Conservation (phyloP, 495 filamentous ascomycete species). For the Jackrogersella minutella region DNA sequence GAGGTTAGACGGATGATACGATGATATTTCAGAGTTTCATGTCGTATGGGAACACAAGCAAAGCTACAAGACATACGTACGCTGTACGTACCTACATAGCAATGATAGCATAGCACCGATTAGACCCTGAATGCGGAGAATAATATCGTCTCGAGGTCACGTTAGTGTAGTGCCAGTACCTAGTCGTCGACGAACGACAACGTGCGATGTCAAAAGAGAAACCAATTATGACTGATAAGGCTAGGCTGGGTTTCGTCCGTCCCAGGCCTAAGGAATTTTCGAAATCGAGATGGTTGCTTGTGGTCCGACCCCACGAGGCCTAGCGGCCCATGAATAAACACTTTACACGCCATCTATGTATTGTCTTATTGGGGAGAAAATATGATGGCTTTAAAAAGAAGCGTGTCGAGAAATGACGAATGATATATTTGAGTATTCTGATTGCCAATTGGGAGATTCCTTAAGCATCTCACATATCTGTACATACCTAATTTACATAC, state of each 20-base stretch:
- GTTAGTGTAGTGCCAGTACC: constrained; percentile 19
- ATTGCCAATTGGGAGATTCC: background rate
- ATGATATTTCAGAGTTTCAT: constrained; percentile 35
- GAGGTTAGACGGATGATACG: constrained; percentile 37
- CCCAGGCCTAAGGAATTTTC: constrained; percentile 15
- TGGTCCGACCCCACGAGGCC: constrained; percentile 33
- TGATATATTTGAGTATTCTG: background rate
- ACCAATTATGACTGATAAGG: constrained; percentile 18
- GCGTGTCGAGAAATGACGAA: background rate
- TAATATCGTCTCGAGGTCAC: constrained; percentile 30
- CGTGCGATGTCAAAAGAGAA: constrained; percentile 23
- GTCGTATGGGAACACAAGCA: constrained; percentile 29
- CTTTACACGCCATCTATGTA: background rate
- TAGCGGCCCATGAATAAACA: constrained; percentile 4
- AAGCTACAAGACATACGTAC: too few relatives aligned
- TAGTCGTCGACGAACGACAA: constrained; percentile 18
- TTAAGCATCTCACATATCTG: too few relatives aligned
- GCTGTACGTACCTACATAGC: constrained; percentile 1
- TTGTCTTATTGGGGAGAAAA: constrained; percentile 2
- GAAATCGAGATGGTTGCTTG: constrained; percentile 28
- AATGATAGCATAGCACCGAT: background rate
- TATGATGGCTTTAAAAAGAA: background rate
- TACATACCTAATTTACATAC: constrained; percentile 5
- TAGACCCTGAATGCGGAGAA: constrained; percentile 33
- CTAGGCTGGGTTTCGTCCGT: background rate